Evolutionary conservation across 2,329 filamentous ascomycete species (phyloP).

Genomic region (Scytalidium lignicola): DNA sequence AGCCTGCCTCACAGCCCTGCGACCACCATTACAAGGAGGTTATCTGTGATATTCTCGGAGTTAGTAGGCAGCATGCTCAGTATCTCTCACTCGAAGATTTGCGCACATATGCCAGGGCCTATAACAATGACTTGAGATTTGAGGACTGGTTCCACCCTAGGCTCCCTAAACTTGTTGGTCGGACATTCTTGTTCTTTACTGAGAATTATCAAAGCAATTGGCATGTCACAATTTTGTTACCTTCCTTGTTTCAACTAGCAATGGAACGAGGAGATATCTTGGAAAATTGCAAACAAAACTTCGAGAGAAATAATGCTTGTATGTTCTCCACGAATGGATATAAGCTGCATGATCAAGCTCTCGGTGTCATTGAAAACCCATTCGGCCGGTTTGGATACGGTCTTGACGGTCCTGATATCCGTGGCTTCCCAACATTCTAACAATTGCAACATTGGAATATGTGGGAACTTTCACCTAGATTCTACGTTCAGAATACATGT

Average conservation of each 20-base stretch:
- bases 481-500: too few relatives aligned
- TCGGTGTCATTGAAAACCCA: constrained; percentile 6
- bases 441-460: too few relatives aligned
- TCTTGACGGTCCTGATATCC: background rate
- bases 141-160: background rate
- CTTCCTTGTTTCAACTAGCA: background rate
- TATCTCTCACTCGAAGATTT: constrained; percentile 6
- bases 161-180: background rate
- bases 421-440: too few relatives aligned
- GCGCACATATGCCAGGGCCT: constrained; percentile 13
- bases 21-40: constrained; percentile 1
- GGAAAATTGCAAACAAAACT: background rate
- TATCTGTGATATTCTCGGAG: constrained; percentile 7
- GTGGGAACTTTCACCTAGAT: too few relatives aligned
- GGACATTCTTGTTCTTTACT: background rate
- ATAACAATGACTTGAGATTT: constrained; percentile 4
- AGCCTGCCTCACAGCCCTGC: too few relatives aligned
- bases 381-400: constrained; percentile 2
- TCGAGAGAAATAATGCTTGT: background rate
- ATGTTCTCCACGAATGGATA: constrained; percentile 1
- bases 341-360: background rate
- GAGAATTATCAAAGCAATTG: background rate
- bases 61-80: background rate
- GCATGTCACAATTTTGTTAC: background rate
- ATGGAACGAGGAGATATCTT: constrained; percentile 8